Evolutionary conservation across 768 basidiomycete species (phyloP).

Genomic region (Mycena galericulata): DNA sequence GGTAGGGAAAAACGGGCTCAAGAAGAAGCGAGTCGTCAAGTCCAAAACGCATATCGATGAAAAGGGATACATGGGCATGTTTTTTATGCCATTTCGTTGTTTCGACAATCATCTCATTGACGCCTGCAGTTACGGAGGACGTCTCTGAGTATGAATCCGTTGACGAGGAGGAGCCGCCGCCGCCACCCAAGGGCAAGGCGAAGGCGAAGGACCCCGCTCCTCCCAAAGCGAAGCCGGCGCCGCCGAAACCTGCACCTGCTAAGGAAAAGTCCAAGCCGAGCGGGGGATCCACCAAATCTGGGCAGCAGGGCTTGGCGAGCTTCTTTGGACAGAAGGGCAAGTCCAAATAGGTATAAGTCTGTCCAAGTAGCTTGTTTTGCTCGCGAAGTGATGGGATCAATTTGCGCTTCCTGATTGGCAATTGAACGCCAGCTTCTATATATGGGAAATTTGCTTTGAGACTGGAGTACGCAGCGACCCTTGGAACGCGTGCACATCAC

Average conservation of each 20-base stretch:
- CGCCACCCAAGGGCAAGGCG: constrained; percentile 42
- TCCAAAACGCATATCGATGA: constrained; percentile 66
- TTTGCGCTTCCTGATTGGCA: too few relatives aligned
- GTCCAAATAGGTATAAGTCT: constrained; percentile 15
- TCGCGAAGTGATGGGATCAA: too few relatives aligned
- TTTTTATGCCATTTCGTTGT: background rate
- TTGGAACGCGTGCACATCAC: too few relatives aligned
- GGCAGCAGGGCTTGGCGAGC: constrained; percentile 45
- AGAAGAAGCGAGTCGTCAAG: constrained; percentile 76
- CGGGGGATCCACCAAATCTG: constrained; percentile 36
- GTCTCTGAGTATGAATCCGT: constrained; percentile 87
- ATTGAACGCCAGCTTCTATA: too few relatives aligned
- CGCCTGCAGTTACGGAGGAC: constrained; percentile 72
- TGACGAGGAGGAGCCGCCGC: constrained; percentile 61
- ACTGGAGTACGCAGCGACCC: too few relatives aligned
- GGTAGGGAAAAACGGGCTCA: constrained; percentile 81
- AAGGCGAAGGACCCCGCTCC: constrained; percentile 40
- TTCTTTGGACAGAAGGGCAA: constrained; percentile 51
- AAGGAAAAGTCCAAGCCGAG: constrained; percentile 41
- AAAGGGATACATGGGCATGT: constrained; percentile 81
- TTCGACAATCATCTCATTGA: background rate
- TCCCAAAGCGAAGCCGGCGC: constrained; percentile 28
- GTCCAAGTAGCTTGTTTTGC: too few relatives aligned
- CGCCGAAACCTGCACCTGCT: constrained; percentile 16
- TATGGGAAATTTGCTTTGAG: too few relatives aligned